Evolutionary conservation across 1,284 basidiomycete genomes (phyloP), one percentile per base, ranked within the genome.

Genomic region (Gymnopus androsaceus): DNA sequence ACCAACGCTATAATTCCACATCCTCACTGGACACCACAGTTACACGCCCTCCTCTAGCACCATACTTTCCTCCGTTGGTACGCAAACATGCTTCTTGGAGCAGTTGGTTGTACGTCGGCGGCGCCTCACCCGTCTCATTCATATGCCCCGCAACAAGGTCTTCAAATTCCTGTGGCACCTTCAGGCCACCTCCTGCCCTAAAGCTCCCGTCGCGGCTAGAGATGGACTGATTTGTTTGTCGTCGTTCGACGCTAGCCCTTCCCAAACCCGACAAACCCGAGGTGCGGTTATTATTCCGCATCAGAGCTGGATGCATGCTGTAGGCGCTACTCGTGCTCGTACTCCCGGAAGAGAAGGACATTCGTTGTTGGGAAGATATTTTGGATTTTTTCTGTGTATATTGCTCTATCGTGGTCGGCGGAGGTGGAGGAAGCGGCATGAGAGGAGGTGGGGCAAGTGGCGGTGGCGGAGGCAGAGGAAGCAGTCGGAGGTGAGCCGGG

Each of bases 121-220:
- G 79, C 2, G 70, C 70, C 62, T 81, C 78, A 1, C 79, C 79
- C 19, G 68, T 64, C 57, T 77, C 78, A 46, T 69, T 77, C 57
- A 76, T 76, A 59, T 75, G 75, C 17, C 79, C 79, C 4, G 77
- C 74, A 34, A 81, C 69, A 27, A 81, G 67, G n/a, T 75, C 68
- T 62, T 79, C 78, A 51, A 84, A 88, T 60, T 81, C 34, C 17
- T n/a, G 48, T 6, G 48, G 48, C 37, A 3, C 48, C 48, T n/a
- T 14, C 48, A 28, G 48, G 37, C 21, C 12, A 34, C 46, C 46
- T 31, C 21, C 46, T 48, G 19, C 25, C 33, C 21, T 14, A 15
- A 15, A n/a, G n/a, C n/a, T n/a, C n/a, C n/a, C n/a, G n/a, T n/a
- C n/a, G 23, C 12, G 14, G 15, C 11, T 6, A 15, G 41, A 15